A percentile compares a stretch with the other conserved stretches of the same genome.
phyloP scores from a whole-genome alignment of 306 rosid species.

The Lupinus albus region DNA sequence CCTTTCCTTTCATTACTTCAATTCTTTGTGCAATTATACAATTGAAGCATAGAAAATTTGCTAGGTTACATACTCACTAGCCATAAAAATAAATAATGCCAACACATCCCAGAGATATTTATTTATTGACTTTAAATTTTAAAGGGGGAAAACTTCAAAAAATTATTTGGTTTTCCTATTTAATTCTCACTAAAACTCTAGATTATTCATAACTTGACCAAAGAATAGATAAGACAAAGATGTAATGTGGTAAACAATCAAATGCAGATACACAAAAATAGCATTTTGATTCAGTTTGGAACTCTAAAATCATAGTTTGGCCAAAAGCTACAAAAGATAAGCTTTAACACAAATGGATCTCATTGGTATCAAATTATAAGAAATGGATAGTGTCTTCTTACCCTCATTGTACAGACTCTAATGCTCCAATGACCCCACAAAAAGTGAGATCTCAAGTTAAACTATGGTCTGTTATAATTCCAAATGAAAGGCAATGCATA shows the following conservation, averaged over 20 bases:
- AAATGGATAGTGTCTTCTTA: not conserved
- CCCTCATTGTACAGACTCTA: constrained; percentile 13
- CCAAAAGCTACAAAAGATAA: not conserved
- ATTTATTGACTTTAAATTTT: not conserved
- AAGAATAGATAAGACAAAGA: constrained; percentile 3
- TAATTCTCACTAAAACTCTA: constrained; percentile 15
- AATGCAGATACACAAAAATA: constrained; percentile 14
- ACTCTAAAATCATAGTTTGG: not conserved
- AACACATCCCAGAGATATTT: not conserved
- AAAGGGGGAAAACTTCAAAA: not conserved
- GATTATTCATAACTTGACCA: not conserved
- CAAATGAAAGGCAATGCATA: constrained; percentile 10
- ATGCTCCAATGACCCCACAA: not conserved
- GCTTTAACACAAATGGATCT: not conserved
- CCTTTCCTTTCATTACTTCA: constrained; percentile 7
- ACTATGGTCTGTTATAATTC: constrained; percentile 30
- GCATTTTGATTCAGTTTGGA: not conserved
- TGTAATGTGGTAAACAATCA: constrained; percentile 14
- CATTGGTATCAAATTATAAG: not conserved
- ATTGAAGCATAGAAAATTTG: constrained; percentile 7
- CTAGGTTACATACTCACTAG: not conserved
- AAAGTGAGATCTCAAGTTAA: constrained; percentile 17
- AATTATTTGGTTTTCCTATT: not conserved
- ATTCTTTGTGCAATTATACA: not conserved
- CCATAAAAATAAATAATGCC: too few species aligned